Evolutionary conservation across 495 filamentous ascomycete species (phyloP).

Genomic region (Annulohypoxylon maeteangense): DNA sequence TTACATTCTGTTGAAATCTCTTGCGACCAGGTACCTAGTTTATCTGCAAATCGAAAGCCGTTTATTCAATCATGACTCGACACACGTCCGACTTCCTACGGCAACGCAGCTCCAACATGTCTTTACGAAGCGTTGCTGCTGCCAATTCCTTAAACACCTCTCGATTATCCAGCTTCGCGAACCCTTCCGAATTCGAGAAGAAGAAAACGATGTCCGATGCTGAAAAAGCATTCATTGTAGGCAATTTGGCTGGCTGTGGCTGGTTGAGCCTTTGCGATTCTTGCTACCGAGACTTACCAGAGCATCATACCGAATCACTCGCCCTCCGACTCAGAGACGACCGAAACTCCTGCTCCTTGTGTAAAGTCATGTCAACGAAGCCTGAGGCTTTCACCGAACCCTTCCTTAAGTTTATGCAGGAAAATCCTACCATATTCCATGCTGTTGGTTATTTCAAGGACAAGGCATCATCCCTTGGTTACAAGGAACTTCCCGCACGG

Average conservation of each 20-base stretch:
- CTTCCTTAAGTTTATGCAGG: slow-evolving; percentile 86
- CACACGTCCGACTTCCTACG: slow-evolving; percentile 56
- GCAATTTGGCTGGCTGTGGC: slow-evolving; percentile 37
- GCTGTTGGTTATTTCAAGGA: slow-evolving; percentile 78
- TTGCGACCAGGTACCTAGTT: background rate
- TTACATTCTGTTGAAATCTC: background rate
- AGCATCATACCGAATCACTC: slow-evolving; percentile 23
- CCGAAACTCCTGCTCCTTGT: slow-evolving; percentile 28
- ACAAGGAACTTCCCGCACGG: slow-evolving; percentile 79
- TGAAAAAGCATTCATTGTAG: slow-evolving; percentile 42
- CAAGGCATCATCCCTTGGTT: slow-evolving; percentile 76
- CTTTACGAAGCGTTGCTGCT: slow-evolving; percentile 47
- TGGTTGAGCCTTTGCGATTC: slow-evolving; percentile 35
- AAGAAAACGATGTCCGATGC: slow-evolving; percentile 32
- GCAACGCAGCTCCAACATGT: slow-evolving; percentile 54
- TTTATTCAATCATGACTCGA: slow-evolving; percentile 49
- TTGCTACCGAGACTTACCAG: slow-evolving; percentile 36
- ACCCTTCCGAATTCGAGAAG: slow-evolving; percentile 46
- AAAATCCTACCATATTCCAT: slow-evolving; percentile 94
- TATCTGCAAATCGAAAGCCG: background rate
- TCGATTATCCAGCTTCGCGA: slow-evolving; percentile 46
- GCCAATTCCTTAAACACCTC: slow-evolving; percentile 20
- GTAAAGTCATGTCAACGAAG: slow-evolving; percentile 50
- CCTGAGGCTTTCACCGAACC: slow-evolving; percentile 79
- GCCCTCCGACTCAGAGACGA: slow-evolving; percentile 20